These are phyloP conservation scores for Hymenoscyphus salicellus DNA, from an alignment of 2,329 filamentous ascomycete species.

Conservation along the genomic window DNA sequence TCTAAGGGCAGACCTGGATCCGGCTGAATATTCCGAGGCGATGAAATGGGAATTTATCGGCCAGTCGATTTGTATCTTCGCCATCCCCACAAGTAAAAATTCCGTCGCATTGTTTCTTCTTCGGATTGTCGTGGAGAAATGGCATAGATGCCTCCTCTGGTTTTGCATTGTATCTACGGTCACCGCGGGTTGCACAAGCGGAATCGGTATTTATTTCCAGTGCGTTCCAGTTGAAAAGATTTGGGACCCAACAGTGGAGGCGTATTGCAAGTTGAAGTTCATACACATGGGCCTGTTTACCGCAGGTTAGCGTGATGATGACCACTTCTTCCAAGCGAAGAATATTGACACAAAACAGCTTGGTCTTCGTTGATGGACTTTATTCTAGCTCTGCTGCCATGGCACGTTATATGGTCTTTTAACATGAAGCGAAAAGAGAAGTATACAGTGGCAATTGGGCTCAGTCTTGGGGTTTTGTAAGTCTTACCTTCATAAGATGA, in stretches of 20 bases:
- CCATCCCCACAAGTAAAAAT: slow-evolving; percentile 6
- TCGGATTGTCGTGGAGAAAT: slow-evolving; percentile 1
- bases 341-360: not conserved
- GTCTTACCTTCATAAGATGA: not conserved
- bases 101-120: slow-evolving; percentile 9
- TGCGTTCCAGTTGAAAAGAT: slow-evolving; percentile 2
- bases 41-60: slow-evolving; percentile 10
- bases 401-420: slow-evolving; percentile 4
- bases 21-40: slow-evolving; percentile 5
- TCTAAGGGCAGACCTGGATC: slow-evolving; percentile 10
- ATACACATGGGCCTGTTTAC: not conserved
- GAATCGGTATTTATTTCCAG: slow-evolving; percentile 1
- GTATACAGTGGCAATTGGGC: slow-evolving; percentile 1
- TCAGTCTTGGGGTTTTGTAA: slow-evolving; percentile 10
- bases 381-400: slow-evolving; percentile 6
- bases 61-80: not conserved
- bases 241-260: slow-evolving; percentile 1
- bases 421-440: slow-evolving; percentile 10
- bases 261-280: slow-evolving; percentile 5
- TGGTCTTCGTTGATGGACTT: slow-evolving; percentile 10
- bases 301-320: not conserved
- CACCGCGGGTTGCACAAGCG: not conserved
- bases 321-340: not conserved
- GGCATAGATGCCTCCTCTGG: slow-evolving; percentile 2
- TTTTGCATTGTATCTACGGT: slow-evolving; percentile 1